Base-by-base conservation (phyloP, 768 basidiomycete genomes). In the Leccinum rimulosum region DNA sequence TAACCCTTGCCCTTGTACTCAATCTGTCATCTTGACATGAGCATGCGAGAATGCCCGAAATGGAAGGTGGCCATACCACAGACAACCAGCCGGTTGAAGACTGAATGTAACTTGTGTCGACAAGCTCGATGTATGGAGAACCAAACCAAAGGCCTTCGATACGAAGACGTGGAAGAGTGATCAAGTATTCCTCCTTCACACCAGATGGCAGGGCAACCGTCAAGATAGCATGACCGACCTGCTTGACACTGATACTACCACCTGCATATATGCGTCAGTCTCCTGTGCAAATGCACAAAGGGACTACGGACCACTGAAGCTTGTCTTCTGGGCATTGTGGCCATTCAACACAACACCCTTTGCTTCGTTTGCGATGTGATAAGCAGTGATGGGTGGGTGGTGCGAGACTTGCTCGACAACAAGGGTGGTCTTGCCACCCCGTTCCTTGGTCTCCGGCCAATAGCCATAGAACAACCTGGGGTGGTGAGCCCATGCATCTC, bases 1-100 rank as follows among this genome's bases (percentile, higher is more conserved):
- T 95, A 98, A 28, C 95, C 96, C 69, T 93, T 93, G 73, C 95
- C 96, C 70, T 94, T 93, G 81, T 96, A 98, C 64, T 96, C 93
- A 72, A 98, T 87, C 71, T 81, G 68, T 71, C 57, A 72, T 73
- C 12, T 76, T 74, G 31, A 75, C 76, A 54, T 82, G 76, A 62
- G 78, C 31, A 64, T 40, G 31, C 49, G 25, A 2, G 27, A n/a
- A 50, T 43, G 8, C 33, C n/a, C 8, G 30, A 49, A 22, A 6
- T 2, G 15, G 25, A 33, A 1, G 22, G 25, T 6, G 27, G 40
- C 59, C 79, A 57, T 64, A 85, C 84, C 60, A 77, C 77, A 10
- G 82, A 79, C 25, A 80, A 69, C 77, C 77, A 87, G 17, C 88
- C 88, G 22, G 82, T 79, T n/a, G 82, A 82, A 30, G 76, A 77